Percentiles rank a stretch among this genome's conserved stretches.
phyloP scores from a whole-genome alignment of 768 basidiomycete species.

The Lactarius akahatsu region DNA sequence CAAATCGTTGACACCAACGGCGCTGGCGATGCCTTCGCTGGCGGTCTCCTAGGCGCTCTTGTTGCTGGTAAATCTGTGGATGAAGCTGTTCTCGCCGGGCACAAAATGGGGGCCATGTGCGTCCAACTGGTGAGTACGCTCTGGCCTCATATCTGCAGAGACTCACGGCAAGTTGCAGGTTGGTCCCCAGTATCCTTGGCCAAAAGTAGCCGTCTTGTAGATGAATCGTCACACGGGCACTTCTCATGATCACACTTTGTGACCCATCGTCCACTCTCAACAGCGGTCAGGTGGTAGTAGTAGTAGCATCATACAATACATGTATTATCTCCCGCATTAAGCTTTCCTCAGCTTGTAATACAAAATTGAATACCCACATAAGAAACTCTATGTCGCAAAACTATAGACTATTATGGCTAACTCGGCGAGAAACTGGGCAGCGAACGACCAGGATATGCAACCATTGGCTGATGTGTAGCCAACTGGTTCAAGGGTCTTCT shows the following conservation, averaged over 20 bases:
- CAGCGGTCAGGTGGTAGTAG: slow-evolving; percentile 33
- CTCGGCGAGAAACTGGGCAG: neutral
- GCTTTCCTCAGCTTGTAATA: slow-evolving; percentile 42
- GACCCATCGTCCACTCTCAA: slow-evolving; percentile 39
- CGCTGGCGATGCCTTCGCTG: slow-evolving; percentile 96
- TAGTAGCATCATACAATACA: slow-evolving; percentile 28
- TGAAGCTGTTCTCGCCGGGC: slow-evolving; percentile 80
- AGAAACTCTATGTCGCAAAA: slow-evolving; percentile 15
- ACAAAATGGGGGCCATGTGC: slow-evolving; percentile 82
- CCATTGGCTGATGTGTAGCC: neutral
- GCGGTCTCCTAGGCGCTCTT: slow-evolving; percentile 88
- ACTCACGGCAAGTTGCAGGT: slow-evolving; percentile 38
- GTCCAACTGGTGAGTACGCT: slow-evolving; percentile 62
- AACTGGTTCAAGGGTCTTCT: slow-evolving; percentile 32
- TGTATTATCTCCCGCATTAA: slow-evolving; percentile 29
- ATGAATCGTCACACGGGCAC: neutral
- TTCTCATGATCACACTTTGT: slow-evolving; percentile 12
- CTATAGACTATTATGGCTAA: neutral
- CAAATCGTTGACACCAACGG: slow-evolving; percentile 96
- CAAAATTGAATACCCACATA: slow-evolving; percentile 20
- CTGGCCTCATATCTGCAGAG: neutral
- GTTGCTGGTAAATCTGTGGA: slow-evolving; percentile 75
- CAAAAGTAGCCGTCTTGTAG: slow-evolving; percentile 51
- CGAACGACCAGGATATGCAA: neutral
- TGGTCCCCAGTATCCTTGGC: slow-evolving; percentile 57